Conservation (phyloP, 305 asterid species). For the Ruellia speciosa region DNA sequence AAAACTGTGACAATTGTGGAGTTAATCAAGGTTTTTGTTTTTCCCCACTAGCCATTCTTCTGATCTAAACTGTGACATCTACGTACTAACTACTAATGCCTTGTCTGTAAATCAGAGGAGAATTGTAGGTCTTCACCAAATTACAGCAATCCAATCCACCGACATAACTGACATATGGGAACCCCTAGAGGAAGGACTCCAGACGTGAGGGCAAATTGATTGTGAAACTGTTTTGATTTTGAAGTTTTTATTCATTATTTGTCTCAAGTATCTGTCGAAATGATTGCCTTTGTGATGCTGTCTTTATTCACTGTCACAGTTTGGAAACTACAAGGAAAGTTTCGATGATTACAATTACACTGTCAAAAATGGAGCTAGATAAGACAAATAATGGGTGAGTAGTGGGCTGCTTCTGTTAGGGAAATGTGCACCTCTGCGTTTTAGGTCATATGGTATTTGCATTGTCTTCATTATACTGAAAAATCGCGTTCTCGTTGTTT, state of each 20-base stretch:
- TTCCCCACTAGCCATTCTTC: neutral
- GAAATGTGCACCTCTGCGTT: no score
- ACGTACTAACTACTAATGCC: neutral
- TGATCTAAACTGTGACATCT: neutral
- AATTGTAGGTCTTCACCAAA: constrained; percentile 93
- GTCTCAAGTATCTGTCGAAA: neutral
- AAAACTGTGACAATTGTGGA: constrained; percentile 63
- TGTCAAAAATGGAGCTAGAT: constrained; percentile 70
- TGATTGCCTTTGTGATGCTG: neutral
- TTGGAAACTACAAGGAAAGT: constrained; percentile 90
- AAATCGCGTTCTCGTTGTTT: neutral
- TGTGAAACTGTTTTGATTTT: neutral
- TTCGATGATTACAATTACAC: constrained; percentile 81
- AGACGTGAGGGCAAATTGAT: constrained; percentile 46
- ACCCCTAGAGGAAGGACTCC: constrained; percentile 97
- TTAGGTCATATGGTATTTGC: neutral
- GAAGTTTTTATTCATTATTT: neutral
- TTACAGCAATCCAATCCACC: constrained; percentile 77
- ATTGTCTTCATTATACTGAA: neutral
- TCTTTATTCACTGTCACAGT: constrained; percentile 25
- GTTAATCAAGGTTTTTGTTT: constrained; percentile 41
- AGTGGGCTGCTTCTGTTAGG: neutral
- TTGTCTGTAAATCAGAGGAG: constrained; percentile 51
- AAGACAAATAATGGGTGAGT: constrained; percentile 22
- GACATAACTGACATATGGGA: constrained; percentile 97